Evolutionary conservation across 305 asterid genomes (phyloP), one percentile per base, ranked within the genome.

Genomic region (Ruellia speciosa): DNA sequence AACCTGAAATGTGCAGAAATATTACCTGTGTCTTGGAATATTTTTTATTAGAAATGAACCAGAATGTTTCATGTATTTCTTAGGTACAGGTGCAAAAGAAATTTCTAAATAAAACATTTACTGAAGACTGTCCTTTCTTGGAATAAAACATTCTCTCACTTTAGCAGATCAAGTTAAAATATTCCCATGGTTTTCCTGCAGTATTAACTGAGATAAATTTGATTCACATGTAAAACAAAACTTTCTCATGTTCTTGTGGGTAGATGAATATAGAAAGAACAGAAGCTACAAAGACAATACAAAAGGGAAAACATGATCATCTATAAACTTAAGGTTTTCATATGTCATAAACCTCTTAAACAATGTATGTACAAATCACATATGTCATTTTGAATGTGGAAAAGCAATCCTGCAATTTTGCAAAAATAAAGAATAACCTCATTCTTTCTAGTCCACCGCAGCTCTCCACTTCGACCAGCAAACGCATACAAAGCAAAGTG

Each of bases 401-500:
- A 61, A 31, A 18, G 51, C 31, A 24, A 24, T 53, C 51, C 58
- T 64, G 58, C 66, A 71, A 66, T 54, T 20, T 48, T 9, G 57
- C 33, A 64, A 60, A 39, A 56, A 40, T 49, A 56, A 51, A 34
- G 59, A 51, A 57, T 46, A 46, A 86, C 97, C 95, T 88, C 99
- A 24, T 78, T 75, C 81, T 81, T 82, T 77, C 96, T 78, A 69
- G 72, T 76, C 96, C 99, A 92, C 19, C 96, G 87, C 69, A 82
- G 74, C 54, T 78, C 87, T 57, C 99, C 99, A 73, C 83, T 84
- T 63, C 83, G 80, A 66, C 97, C 96, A 37, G 94, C 86, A 79
- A 92, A 83, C 66, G 99, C 95, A 81, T 84, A 88, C 60, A 88
- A 65, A 51, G 93, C 96, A 74, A 92, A 92, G 82, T 92, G 97